Base-by-base conservation (phyloP, 441 rosid species). In the Adansonia rubrostipa region DNA sequence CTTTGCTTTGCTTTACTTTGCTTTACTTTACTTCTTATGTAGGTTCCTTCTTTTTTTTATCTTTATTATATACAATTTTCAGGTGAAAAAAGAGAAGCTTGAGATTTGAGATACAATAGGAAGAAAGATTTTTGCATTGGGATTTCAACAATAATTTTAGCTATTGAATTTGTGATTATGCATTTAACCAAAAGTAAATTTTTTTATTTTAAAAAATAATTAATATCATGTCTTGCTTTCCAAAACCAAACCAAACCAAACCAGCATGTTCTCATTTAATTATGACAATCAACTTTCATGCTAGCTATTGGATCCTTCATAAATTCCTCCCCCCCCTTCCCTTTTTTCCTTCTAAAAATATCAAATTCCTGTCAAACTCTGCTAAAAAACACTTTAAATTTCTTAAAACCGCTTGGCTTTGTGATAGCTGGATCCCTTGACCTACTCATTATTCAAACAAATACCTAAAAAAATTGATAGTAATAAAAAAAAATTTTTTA, bases 281-380 rank as follows among this genome's bases (percentile, higher is more conserved):
- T 28, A 80, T 68, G 83, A 75, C 44, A 40, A 40, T 78, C 82
- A 75, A 78, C 66, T 73, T 72, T 11, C 67, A 47, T 58, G 68
- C 61, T 63, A 10, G 62, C 48, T 28, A 28, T 28, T 28, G 33
- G 33, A 28, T 28, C 33, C 33, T 28, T 28, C 33, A 28, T 28
- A 28, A 28, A 28, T 28, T 28, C 33, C 33, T 28, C 2, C 33
- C 33, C 33, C 33, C 1, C 33, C 33, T 1, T 1, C 44, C 44
- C 44, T 4, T 4, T 40, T 40, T 40, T 40, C 44, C 44, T 6
- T 5, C 6, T 1, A 28, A 40, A 40, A 40, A 40, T 40, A 40
- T 40, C 44, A 47, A 50, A 57, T 58, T 74, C 13, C 75, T 4
- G 40, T 79, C 70, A 60, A 79, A 65, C 28, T 22, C 73, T 51